phyloP scores from a whole-genome alignment of 192 early-diverging fungal genomes.

The Coemansia pectinata region DNA sequence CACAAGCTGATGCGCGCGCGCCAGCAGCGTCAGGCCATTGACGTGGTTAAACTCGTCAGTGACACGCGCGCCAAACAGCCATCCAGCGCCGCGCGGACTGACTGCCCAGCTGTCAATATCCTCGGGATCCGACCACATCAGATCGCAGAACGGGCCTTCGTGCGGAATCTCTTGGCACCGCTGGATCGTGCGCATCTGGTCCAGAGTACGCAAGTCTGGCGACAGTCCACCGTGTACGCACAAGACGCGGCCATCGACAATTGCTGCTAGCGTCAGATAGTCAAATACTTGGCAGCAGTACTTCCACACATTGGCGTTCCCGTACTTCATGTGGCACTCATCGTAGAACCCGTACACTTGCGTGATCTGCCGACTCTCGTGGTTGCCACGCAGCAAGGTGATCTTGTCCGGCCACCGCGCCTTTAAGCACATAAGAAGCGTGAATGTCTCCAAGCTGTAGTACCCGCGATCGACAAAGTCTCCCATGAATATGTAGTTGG shows the following conservation, averaged over 20 bases:
- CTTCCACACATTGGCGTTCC: slow-evolving; percentile 83
- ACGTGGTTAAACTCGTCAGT: slow-evolving; percentile 97
- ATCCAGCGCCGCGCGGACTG: slow-evolving; percentile 95
- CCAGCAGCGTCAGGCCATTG: slow-evolving; percentile 86
- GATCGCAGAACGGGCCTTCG: slow-evolving; percentile 54
- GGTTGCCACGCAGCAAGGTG: slow-evolving; percentile 92
- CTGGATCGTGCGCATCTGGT: slow-evolving; percentile 94
- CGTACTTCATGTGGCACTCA: slow-evolving; percentile 90
- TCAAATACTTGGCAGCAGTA: slow-evolving; percentile 97
- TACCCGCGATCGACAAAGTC: slow-evolving; percentile 99
- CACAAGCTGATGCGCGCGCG: slow-evolving; percentile 97
- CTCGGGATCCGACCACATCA: slow-evolving; percentile 56
- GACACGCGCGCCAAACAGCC: slow-evolving; percentile 96
- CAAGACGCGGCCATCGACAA: slow-evolving; percentile 88
- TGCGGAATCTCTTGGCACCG: slow-evolving; percentile 72
- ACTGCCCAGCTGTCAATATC: slow-evolving; percentile 92
- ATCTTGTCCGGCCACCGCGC: slow-evolving; percentile 97
- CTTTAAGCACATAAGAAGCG: slow-evolving; percentile 89
- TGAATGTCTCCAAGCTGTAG: slow-evolving; percentile 96
- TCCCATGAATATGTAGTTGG: slow-evolving; percentile 99
- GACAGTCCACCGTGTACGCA: slow-evolving; percentile 96
- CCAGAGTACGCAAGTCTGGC: slow-evolving; percentile 89
- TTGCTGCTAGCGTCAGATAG: slow-evolving; percentile 85
- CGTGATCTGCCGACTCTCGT: slow-evolving; percentile 96
- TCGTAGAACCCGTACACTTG: slow-evolving; percentile 98